A percentile compares a stretch with the other conserved stretches of the same genome.
phyloP scores from a whole-genome alignment of 257 asterid species.

The Fraxinus excelsior region DNA sequence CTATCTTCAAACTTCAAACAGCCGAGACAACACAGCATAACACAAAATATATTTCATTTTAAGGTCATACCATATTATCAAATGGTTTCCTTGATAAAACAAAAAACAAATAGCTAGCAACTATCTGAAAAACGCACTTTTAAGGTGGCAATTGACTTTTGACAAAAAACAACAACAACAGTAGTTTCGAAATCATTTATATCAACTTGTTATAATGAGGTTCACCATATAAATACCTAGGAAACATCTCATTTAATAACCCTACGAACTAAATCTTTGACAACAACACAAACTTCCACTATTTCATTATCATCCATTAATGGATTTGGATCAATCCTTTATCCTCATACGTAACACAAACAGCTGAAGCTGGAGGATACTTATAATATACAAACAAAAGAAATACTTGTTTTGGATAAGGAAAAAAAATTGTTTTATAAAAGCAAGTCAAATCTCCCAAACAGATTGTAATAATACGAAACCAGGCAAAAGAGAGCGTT shows the following conservation, averaged over 20 bases:
- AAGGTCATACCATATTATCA: too few relatives aligned
- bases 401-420: too few relatives aligned
- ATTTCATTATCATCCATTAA: not conserved
- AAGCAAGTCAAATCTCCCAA: not conserved
- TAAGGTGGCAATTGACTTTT: not conserved
- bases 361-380: not conserved
- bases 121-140: too few relatives aligned
- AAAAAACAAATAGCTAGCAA: not conserved
- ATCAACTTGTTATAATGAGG: not conserved
- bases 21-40: too few relatives aligned
- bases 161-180: not conserved
- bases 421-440: not conserved
- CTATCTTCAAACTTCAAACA: too few relatives aligned
- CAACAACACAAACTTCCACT: not conserved
- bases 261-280: not conserved
- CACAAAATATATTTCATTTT: too few relatives aligned
- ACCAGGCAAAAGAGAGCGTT: not conserved
- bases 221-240: too few relatives aligned
- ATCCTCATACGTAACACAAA: not conserved
- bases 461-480: not conserved
- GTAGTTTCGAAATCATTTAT: too few relatives aligned
- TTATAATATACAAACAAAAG: too few relatives aligned
- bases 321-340: not conserved
- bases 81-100: too few relatives aligned
- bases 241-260: too few relatives aligned